phyloP scores from a whole-genome alignment of 176 grass and related monocot species.

The Rhynchospora breviuscula region DNA sequence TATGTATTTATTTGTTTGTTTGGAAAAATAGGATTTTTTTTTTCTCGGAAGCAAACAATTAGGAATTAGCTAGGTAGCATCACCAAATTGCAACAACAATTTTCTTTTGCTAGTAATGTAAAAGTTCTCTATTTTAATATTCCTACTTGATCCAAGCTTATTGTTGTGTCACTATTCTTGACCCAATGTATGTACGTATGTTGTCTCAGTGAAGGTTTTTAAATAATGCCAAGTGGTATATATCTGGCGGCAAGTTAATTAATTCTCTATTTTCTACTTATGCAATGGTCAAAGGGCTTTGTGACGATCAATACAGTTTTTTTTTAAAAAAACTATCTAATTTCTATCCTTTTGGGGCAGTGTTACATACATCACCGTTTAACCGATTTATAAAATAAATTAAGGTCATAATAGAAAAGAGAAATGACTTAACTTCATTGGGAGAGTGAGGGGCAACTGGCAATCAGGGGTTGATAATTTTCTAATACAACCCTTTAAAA shows the following conservation, averaged over 20 bases:
- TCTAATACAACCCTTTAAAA: too few species aligned
- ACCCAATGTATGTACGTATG: neutral
- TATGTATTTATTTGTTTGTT: neutral
- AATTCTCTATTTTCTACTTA: too few species aligned
- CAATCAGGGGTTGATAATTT: too few species aligned
- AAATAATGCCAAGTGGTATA: neutral
- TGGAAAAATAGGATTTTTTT: neutral
- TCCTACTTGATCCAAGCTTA: neutral
- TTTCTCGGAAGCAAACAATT: neutral
- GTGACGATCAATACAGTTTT: too few species aligned
- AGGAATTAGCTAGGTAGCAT: neutral
- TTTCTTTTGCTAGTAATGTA: neutral
- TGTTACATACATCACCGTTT: too few species aligned
- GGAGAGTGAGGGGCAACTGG: too few species aligned
- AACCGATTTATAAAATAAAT: too few species aligned
- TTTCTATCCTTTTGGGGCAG: too few species aligned
- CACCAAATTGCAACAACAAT: neutral
- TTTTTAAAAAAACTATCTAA: too few species aligned
- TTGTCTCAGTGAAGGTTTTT: neutral
- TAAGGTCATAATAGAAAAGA: too few species aligned
- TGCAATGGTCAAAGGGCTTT: too few species aligned
- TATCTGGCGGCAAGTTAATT: neutral
- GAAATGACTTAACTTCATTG: too few species aligned
- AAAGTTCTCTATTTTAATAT: neutral
- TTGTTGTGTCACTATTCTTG: neutral